These are phyloP conservation scores for Phoma sp. DNA, from an alignment of 2,329 filamentous ascomycete species.

Conservation along the genomic window DNA sequence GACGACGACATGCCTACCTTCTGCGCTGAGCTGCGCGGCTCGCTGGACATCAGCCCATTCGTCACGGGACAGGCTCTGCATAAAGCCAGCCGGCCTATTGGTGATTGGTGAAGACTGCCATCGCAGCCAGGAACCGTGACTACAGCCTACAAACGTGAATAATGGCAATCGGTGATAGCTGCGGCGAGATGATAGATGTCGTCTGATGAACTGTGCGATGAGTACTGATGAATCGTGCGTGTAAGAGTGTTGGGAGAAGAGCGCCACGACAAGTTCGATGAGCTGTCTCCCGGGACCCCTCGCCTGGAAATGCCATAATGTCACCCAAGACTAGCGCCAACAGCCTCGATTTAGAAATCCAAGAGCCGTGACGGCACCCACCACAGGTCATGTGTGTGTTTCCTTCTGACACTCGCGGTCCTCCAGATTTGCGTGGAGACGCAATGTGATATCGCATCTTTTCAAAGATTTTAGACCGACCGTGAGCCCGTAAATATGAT, in stretches of 20 bases:
- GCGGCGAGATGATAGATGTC: conserved; percentile 1
- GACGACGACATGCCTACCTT: background rate
- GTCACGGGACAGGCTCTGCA: conserved; percentile 14
- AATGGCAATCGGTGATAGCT: background rate
- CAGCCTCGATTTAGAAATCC: conserved; percentile 1
- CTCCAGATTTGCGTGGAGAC: background rate
- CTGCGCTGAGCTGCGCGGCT: conserved; percentile 9
- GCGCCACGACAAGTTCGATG: conserved; percentile 14
- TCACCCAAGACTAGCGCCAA: conserved; percentile 9
- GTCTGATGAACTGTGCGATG: conserved; percentile 6
- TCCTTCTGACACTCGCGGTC: background rate
- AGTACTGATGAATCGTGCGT: conserved; percentile 11
- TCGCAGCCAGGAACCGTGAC: conserved; percentile 1
- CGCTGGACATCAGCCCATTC: conserved; percentile 13
- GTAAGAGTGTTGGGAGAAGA: conserved; percentile 10
- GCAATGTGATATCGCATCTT: background rate
- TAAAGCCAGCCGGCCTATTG: conserved; percentile 10
- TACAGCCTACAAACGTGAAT: conserved; percentile 2
- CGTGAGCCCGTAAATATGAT: background rate
- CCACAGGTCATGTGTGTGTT: background rate
- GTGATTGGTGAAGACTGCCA: conserved; percentile 11
- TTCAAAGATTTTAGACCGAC: background rate
- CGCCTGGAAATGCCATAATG: conserved; percentile 13
- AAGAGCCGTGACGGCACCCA: background rate
- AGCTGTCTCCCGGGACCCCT: conserved; percentile 7